Base-by-base conservation (phyloP, 371 early-diverging fungal genomes). In the Actinomucor elegans region DNA sequence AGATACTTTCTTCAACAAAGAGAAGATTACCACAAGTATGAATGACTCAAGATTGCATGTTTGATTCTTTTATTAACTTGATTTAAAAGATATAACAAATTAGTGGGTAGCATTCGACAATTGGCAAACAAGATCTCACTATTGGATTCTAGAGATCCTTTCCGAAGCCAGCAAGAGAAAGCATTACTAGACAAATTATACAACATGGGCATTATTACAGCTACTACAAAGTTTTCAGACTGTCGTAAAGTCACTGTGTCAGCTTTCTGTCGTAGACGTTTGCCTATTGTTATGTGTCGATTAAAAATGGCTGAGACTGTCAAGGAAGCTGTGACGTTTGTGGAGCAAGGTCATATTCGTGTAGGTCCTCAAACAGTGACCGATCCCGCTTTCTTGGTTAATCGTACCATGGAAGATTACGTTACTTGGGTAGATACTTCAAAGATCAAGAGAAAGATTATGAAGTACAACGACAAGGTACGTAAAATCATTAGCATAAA, bases 351-450 rank as follows among this genome's bases (percentile, higher is more conserved):
- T 14, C 99, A 97, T 75, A 81, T 97, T 46, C 88, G 98, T 21
- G 93, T 99, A 4, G 99, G 99, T 0, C 93, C 96, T 11, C 86
- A 94, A 55, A 86, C 88, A 2, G 83, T 97, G 24, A 91, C 87
- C 5, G 98, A 97, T 57, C 94, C 97, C 8, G 96, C 97, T 1
- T 97, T 86, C 56, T 64, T 97, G 48, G 96, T 97, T 7, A 73
- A 59, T 57, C 76, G 94, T 28, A 90, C 87, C 37, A 92, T 98
- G 92, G 99, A 99, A 68, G 99, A 99, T 76, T 99, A 91, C 81
- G 92, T 99, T 5, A 96, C 97, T 5, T 99, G 99, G 99, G 96
- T 94, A 10, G 97, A 99, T 64, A 89, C 93, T 23, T 95, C 96
- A 60, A 96, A 94, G 85, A 96, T 99, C 69, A 98, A 95, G 84